Conservation (phyloP, 805 yeast genomes). For the Ogataea ramenticola region DNA sequence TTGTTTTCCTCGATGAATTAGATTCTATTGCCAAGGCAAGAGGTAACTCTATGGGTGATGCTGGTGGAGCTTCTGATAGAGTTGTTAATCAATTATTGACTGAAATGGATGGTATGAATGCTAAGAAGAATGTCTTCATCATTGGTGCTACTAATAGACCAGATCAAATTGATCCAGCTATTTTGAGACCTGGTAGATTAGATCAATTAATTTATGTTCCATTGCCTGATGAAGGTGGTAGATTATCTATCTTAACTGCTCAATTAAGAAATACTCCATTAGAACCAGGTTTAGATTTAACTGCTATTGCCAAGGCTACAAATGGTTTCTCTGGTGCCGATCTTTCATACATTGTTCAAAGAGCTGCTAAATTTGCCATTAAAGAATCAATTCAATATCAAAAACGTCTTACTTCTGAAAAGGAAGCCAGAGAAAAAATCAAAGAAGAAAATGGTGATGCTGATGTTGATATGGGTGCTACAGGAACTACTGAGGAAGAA, state of each 20-base stretch:
- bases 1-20: constrained; percentile 95
- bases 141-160: constrained; percentile 99
- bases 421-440: constrained; percentile 39
- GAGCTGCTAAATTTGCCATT: constrained; percentile 98
- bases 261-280: constrained; percentile 98
- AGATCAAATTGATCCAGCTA: constrained; percentile 98
- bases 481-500: constrained; percentile 39
- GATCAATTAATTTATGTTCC: constrained; percentile 98
- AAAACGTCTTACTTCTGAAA: constrained; percentile 38
- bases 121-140: constrained; percentile 96
- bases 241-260: constrained; percentile 88
- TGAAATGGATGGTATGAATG: constrained; percentile 99
- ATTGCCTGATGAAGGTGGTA: constrained; percentile 91
- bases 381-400: constrained; percentile 94
- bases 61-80: constrained; percentile 95
- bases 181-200: constrained; percentile 97
- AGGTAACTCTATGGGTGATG: constrained; percentile 87
- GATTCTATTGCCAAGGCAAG: constrained; percentile 97
- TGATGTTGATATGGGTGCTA: constrained; percentile 29
- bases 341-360: constrained; percentile 92
- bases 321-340: constrained; percentile 99
- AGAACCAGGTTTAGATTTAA: constrained; percentile 90
- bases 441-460: constrained; percentile 27
- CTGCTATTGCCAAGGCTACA: constrained; percentile 88
- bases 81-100: constrained; percentile 94